Percentiles rank a stretch among this genome's conserved stretches.
Conservation (phyloP, 2,329 filamentous ascomycete genomes). For the Xylariaceae sp. region DNA sequence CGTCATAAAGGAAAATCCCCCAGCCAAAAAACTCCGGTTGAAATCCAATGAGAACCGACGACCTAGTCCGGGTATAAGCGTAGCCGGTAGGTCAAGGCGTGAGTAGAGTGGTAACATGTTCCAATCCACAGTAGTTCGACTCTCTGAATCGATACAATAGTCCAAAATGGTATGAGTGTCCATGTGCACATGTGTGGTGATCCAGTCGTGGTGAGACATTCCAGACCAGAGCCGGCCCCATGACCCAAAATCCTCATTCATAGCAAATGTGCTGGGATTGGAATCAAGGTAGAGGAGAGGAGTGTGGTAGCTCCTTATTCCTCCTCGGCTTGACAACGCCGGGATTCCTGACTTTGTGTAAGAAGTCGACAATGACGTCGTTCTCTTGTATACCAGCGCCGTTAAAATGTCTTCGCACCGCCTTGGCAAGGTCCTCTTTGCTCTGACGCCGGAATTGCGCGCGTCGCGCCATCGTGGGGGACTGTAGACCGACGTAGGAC, state of each 20-base stretch:
- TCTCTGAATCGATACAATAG: not conserved
- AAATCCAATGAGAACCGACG: conserved; percentile 14
- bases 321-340: conserved; percentile 38
- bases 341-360: conserved; percentile 63
- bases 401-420: conserved; percentile 80
- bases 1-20: conserved; percentile 7
- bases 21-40: conserved; percentile 14
- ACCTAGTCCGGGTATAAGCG: not conserved
- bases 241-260: conserved; percentile 13
- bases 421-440: conserved; percentile 65
- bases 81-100: not conserved
- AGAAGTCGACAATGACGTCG: conserved; percentile 73
- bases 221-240: conserved; percentile 6
- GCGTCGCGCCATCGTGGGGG: conserved; percentile 68
- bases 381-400: conserved; percentile 72
- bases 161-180: conserved; percentile 5
- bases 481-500: conserved; percentile 62
- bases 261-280: conserved; percentile 1
- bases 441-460: conserved; percentile 60
- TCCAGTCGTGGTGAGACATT: conserved; percentile 3
- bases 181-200: conserved; percentile 10
- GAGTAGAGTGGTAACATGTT: not conserved
- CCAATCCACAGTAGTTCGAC: not conserved
- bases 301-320: conserved; percentile 31
- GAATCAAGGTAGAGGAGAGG: conserved; percentile 31